phyloP scores from a whole-genome alignment of 352 stramenopile species.

The Phytopythium vexans region DNA sequence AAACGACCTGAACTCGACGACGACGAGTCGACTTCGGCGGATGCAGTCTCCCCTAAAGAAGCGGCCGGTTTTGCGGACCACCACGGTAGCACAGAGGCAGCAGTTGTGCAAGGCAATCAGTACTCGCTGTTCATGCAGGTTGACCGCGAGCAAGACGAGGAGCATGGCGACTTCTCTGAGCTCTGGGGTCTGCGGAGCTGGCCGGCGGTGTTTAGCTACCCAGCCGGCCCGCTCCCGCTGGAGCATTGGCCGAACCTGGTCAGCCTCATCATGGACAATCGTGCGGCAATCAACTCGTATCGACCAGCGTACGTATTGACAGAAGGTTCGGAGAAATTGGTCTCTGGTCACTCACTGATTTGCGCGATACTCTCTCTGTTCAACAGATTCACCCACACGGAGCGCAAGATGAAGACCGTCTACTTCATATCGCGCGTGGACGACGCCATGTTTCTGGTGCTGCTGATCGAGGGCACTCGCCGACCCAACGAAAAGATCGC shows the following conservation, averaged over 20 bases:
- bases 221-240: slow-evolving; percentile 47
- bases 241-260: slow-evolving; percentile 87
- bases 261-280: slow-evolving; percentile 86
- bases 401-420: slow-evolving; percentile 58
- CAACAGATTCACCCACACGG: slow-evolving; percentile 56
- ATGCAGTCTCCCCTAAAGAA: slow-evolving; percentile 12
- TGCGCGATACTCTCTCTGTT: background rate
- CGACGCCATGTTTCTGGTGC: slow-evolving; percentile 66
- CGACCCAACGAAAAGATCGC: slow-evolving; percentile 65
- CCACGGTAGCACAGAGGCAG: no score
- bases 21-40: slow-evolving; percentile 11
- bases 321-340: no score
- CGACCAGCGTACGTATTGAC: slow-evolving; percentile 41
- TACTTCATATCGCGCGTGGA: slow-evolving; percentile 82
- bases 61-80: background rate
- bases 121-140: slow-evolving; percentile 55
- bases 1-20: slow-evolving; percentile 29
- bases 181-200: slow-evolving; percentile 77
- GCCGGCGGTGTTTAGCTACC: slow-evolving; percentile 84
- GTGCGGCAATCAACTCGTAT: slow-evolving; percentile 43
- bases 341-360: slow-evolving; percentile 2
- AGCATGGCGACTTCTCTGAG: slow-evolving; percentile 73
- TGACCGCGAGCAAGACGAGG: slow-evolving; percentile 53
- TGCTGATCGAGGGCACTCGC: slow-evolving; percentile 68
- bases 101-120: background rate